phyloP scores from a whole-genome alignment of 2,329 filamentous ascomycete genomes.

The Coleophoma crateriformis region DNA sequence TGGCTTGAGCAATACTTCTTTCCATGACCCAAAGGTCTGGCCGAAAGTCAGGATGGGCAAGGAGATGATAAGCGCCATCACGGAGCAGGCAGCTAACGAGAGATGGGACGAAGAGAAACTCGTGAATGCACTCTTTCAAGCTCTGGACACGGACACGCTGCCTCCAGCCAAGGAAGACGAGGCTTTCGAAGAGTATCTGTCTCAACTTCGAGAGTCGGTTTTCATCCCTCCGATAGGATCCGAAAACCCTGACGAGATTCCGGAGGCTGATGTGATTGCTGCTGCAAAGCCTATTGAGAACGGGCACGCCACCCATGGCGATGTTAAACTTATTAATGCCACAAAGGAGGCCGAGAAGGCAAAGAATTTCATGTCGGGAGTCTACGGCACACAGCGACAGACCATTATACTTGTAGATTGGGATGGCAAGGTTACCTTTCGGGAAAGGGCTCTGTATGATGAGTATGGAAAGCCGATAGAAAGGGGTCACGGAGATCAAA shows the following conservation, averaged over 20 bases:
- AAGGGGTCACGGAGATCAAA: conserved; percentile 48
- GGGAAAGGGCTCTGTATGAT: conserved; percentile 56
- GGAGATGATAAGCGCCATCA: conserved; percentile 25
- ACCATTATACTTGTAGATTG: conserved; percentile 57
- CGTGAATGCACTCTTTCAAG: conserved; percentile 42
- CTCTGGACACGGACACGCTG: conserved; percentile 54
- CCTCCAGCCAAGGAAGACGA: conserved; percentile 29
- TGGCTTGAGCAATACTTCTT: conserved; percentile 59
- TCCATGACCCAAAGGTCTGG: conserved; percentile 48
- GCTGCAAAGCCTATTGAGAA: conserved; percentile 14
- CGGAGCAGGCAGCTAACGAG: conserved; percentile 35
- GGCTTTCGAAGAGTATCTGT: conserved; percentile 48
- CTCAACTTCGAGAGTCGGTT: conserved; percentile 51
- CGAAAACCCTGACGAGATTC: conserved; percentile 31
- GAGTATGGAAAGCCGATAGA: conserved; percentile 47
- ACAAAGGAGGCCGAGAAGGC: conserved; percentile 31
- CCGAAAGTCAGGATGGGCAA: conserved; percentile 52
- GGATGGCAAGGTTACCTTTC: conserved; percentile 55
- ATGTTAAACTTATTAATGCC: conserved; percentile 7
- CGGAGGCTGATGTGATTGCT: conserved; percentile 26
- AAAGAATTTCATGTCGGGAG: conserved; percentile 45
- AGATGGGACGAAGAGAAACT: conserved; percentile 39
- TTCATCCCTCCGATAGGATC: conserved; percentile 54
- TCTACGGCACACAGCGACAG: conserved; percentile 62
- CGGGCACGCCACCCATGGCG: conserved; percentile 1